A percentile compares a stretch with the other conserved stretches of the same genome.
Evolutionary conservation across 2,329 filamentous ascomycete genomes (phyloP).

Genomic region (Clarireedia sp.): DNA sequence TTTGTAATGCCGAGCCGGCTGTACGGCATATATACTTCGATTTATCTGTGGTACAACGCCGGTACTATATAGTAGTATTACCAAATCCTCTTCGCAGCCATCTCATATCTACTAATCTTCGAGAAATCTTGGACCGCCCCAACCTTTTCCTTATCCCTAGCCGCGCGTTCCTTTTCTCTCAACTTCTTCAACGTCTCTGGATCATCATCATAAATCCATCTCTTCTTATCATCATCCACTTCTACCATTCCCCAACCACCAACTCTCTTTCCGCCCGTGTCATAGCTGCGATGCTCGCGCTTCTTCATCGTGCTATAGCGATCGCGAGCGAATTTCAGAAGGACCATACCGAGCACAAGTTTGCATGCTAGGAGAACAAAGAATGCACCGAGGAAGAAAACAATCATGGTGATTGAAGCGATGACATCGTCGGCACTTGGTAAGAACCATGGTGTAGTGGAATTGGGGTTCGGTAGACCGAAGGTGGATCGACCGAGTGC

Average conservation of each 20-base stretch:
- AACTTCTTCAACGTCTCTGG: constrained; percentile 57
- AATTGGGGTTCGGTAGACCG: constrained; percentile 32
- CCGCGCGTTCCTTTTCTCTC: constrained; percentile 55
- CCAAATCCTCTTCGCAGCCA: constrained; percentile 97
- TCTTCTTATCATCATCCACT: constrained; percentile 76
- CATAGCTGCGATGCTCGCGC: constrained; percentile 48
- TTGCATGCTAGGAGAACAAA: constrained; percentile 78
- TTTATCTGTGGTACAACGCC: background rate
- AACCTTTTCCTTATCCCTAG: constrained; percentile 44
- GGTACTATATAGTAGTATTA: constrained; percentile 33
- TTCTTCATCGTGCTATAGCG: constrained; percentile 77
- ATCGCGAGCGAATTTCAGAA: constrained; percentile 71
- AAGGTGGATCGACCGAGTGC: constrained; percentile 70
- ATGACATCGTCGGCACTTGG: constrained; percentile 59
- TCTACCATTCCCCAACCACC: constrained; percentile 83
- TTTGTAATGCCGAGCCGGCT: background rate
- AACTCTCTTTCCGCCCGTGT: constrained; percentile 64
- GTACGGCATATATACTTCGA: background rate
- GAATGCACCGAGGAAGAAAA: constrained; percentile 79
- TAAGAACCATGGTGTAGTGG: constrained; percentile 29
- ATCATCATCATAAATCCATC: constrained; percentile 84
- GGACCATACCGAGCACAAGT: constrained; percentile 77
- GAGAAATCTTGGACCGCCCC: constrained; percentile 50
- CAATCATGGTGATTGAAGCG: constrained; percentile 69
- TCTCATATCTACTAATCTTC: constrained; percentile 74